Conservation (phyloP, 495 filamentous ascomycete species). For the Penicillium antarcticum region DNA sequence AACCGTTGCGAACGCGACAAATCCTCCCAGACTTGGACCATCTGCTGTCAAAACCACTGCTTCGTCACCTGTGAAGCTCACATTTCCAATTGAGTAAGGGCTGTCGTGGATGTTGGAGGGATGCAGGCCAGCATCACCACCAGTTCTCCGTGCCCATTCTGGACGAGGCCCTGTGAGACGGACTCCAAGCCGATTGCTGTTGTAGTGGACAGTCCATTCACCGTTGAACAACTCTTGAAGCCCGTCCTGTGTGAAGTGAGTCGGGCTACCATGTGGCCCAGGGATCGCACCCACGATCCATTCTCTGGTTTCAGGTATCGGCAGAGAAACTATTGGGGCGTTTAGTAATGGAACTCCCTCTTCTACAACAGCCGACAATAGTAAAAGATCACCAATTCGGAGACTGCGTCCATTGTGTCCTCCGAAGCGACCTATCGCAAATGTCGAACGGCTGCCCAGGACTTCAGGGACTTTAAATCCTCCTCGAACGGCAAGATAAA, state of each 20-base stretch:
- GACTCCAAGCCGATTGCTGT: constrained; percentile 14
- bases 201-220: constrained; percentile 20
- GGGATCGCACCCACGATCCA: constrained; percentile 6
- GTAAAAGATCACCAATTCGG: background rate
- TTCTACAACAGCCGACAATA: background rate
- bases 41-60: constrained; percentile 18
- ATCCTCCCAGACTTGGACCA: constrained; percentile 18
- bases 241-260: background rate
- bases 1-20: constrained; percentile 12
- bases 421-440: constrained; percentile 3
- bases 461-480: constrained; percentile 4
- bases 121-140: constrained; percentile 18
- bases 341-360: background rate
- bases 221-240: constrained; percentile 14
- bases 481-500: constrained; percentile 6
- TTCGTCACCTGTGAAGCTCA: constrained; percentile 20
- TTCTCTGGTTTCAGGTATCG: background rate
- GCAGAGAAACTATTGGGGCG: background rate
- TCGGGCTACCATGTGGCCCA: constrained; percentile 3
- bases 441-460: constrained; percentile 6
- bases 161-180: constrained; percentile 16
- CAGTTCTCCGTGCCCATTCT: constrained; percentile 9
- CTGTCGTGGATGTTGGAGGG: constrained; percentile 19
- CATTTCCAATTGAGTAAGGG: constrained; percentile 15
- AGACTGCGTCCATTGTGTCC: constrained; percentile 7